Base-by-base conservation (phyloP, 257 asterid species). In the Primulina tabacum region DNA sequence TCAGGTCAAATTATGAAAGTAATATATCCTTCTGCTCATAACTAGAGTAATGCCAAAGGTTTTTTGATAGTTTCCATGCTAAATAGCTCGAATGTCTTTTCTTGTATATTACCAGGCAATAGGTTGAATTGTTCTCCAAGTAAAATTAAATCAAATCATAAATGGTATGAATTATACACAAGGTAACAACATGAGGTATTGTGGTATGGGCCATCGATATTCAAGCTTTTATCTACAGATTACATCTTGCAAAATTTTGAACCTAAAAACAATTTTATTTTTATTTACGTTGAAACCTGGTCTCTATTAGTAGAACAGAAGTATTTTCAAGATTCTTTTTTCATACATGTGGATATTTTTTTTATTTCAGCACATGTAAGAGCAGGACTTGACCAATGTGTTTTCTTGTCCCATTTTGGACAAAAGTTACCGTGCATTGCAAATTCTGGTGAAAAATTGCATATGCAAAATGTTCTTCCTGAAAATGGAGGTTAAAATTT, bases 1-100 rank as follows among this genome's bases (percentile, higher is more conserved):
- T 79, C 87, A 67, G 97, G 95, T 78, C 80, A 92, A 87, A 79
- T 82, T 64, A 95, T 90, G 77, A 90, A 92, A 80, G 98, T 92
- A 88, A 43, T 71, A 74, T 69, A 82, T 77, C 80, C 73, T 79
- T 82, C 71, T 77, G 72, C 81, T 77, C 79, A 47, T 69, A 67
- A n/a, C 50, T 20, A 70, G 73, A 30, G 69, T 71, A 66, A 37
- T 67, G 52, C 60, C 35, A 35, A 67, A 65, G 43, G 62, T 67
- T 64, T 61, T 24, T 57, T 64, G 37, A 61, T 68, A 53, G 59
- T 67, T 73, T 73, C 53, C 50, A 4, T 40, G 33, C 62, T 64
- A n/a, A 34, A 35, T 64, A 38, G 16, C 53, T 57, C 8, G 32
- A 67, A 28, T 29, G 35, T 57, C 34, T 18, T 34, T 4, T n/a